A percentile compares a stretch with the other conserved stretches of the same genome.
phyloP scores from a whole-genome alignment of 495 filamentous ascomycete species.

The Penicillium riverlandense region DNA sequence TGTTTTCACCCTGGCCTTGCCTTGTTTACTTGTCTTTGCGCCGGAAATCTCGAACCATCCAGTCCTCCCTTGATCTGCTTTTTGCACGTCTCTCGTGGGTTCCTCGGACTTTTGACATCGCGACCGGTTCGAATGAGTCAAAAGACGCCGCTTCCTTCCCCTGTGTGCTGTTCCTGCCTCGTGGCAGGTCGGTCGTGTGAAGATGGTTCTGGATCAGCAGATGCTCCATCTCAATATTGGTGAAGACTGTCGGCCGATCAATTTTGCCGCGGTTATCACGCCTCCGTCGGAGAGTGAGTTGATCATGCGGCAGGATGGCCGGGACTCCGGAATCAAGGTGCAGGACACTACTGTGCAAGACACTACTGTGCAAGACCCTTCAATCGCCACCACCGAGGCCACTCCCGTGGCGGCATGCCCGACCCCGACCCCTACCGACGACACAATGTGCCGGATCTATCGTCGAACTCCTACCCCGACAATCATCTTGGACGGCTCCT shows the following conservation, averaged over 20 bases:
- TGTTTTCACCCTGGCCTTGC: no score
- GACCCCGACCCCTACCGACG: not conserved
- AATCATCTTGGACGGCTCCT: constrained; percentile 40
- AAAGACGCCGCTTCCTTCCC: no score
- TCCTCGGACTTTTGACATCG: no score
- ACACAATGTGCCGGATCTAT: constrained; percentile 29
- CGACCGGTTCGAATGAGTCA: not conserved
- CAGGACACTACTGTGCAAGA: no score
- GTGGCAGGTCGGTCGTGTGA: constrained; percentile 3
- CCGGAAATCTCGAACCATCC: no score
- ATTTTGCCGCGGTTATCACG: constrained; percentile 12
- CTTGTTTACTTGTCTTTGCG: no score
- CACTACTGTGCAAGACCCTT: no score
- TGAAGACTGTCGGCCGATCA: constrained; percentile 9
- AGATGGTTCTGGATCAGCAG: constrained; percentile 17
- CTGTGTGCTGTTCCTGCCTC: constrained; percentile 3
- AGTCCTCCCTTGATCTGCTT: no score
- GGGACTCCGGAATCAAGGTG: no score
- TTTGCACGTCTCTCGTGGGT: no score
- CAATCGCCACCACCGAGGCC: not conserved
- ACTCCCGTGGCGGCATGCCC: not conserved
- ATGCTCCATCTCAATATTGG: constrained; percentile 18
- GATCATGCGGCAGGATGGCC: not conserved
- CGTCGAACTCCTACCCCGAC: constrained; percentile 44
- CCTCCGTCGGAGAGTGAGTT: constrained; percentile 19